Evolutionary conservation across 495 filamentous ascomycete species (phyloP).

Genomic region (Daldinia loculata): DNA sequence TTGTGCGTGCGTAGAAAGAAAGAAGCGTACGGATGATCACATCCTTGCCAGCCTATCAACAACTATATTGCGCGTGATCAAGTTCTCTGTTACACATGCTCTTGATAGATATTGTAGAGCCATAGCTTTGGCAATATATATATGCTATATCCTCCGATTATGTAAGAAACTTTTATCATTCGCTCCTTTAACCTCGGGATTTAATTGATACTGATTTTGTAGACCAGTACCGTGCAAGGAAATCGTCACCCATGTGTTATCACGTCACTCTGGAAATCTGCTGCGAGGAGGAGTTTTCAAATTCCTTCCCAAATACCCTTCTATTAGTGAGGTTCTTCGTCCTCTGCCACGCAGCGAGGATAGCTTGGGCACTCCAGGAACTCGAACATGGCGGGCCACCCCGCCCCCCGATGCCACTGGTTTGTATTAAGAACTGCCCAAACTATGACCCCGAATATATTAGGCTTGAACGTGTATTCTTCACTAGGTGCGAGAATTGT

Average conservation of each 20-base stretch:
- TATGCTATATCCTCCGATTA: not conserved
- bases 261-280: constrained; percentile 9
- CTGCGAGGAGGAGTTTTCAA: constrained; percentile 8
- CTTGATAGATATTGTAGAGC: not conserved
- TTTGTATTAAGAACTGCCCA: not conserved
- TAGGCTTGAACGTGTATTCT: constrained; percentile 27
- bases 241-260: constrained; percentile 9
- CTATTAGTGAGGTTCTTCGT: not conserved
- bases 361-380: not conserved
- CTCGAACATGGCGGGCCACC: not conserved
- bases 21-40: not conserved
- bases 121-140: not conserved
- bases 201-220: not conserved
- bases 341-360: constrained; percentile 5
- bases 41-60: not conserved
- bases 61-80: not conserved
- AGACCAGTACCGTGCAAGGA: not conserved
- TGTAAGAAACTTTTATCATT: not conserved
- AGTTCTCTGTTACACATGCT: not conserved
- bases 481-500: constrained; percentile 9
- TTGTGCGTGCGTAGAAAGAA: not conserved
- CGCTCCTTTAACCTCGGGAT: not conserved
- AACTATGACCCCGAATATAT: not conserved
- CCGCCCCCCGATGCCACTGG: not conserved
- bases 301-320: constrained; percentile 17